Percentiles rank a stretch among this genome's conserved stretches.
These are phyloP conservation scores for Calonectria honghensis DNA, from an alignment of 2,329 filamentous ascomycete species.

Conservation along the genomic window DNA sequence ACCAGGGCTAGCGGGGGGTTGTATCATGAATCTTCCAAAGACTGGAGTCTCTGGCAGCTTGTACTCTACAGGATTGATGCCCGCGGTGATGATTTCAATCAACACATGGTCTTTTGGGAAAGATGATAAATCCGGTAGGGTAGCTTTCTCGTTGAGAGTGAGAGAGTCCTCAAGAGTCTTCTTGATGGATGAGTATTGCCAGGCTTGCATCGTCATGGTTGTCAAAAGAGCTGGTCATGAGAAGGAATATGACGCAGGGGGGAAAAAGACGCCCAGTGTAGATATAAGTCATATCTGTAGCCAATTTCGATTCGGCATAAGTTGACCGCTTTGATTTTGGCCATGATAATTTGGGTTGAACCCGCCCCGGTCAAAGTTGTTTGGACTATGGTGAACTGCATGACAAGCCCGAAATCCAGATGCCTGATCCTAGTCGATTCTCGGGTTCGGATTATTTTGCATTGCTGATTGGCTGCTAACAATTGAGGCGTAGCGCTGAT, in stretches of 20 bases:
- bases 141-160: constrained; percentile 27
- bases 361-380: too few species aligned
- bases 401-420: too few species aligned
- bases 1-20: constrained; percentile 61
- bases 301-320: too few species aligned
- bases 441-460: constrained; percentile 16
- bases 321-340: too few species aligned
- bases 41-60: constrained; percentile 62
- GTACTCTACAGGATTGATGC: constrained; percentile 64
- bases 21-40: constrained; percentile 52
- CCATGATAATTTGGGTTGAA: too few species aligned
- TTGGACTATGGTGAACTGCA: too few species aligned
- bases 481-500: not conserved
- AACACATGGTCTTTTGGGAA: constrained; percentile 52
- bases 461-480: not conserved
- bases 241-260: not conserved
- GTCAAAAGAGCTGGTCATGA: too few species aligned
- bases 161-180: constrained; percentile 22
- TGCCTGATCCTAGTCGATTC: constrained; percentile 7
- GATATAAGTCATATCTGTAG: too few species aligned
- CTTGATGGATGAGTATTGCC: constrained; percentile 31
- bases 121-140: constrained; percentile 7
- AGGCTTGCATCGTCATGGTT: constrained; percentile 17
- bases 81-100: constrained; percentile 60
- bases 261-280: too few species aligned